phyloP scores from a whole-genome alignment of 441 rosid species.

The Theobroma grandiflorum region DNA sequence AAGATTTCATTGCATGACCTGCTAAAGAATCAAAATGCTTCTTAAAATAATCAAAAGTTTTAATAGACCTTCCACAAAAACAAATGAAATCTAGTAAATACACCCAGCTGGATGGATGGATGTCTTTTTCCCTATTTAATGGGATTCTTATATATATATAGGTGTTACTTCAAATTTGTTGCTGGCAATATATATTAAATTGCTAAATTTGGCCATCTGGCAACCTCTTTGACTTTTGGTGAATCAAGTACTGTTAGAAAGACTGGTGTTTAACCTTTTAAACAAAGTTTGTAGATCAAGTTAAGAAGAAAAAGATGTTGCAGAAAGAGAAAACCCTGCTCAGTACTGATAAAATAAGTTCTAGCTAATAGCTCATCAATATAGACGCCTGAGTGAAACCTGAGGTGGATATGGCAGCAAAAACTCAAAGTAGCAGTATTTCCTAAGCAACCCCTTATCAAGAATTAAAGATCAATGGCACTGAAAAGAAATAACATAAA shows the following conservation, averaged over 20 bases:
- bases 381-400: neutral
- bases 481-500: neutral
- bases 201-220: neutral
- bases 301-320: neutral
- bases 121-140: conserved; percentile 4
- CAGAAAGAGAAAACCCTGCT: neutral
- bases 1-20: conserved; percentile 2
- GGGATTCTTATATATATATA: neutral
- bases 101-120: neutral
- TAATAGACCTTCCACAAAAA: neutral
- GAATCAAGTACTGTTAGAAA: neutral
- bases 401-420: neutral
- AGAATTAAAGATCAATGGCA: neutral
- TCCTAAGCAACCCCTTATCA: neutral
- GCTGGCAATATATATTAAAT: neutral
- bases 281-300: neutral
- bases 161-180: neutral
- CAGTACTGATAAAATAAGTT: neutral
- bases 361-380: neutral
- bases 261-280: neutral
- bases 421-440: neutral
- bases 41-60: neutral
- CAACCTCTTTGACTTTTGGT: conserved; percentile 4
- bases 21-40: neutral
- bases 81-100: neutral